Conservation (phyloP, 352 stramenopile species). For the Hyaloperonospora arabidopsidis region DNA sequence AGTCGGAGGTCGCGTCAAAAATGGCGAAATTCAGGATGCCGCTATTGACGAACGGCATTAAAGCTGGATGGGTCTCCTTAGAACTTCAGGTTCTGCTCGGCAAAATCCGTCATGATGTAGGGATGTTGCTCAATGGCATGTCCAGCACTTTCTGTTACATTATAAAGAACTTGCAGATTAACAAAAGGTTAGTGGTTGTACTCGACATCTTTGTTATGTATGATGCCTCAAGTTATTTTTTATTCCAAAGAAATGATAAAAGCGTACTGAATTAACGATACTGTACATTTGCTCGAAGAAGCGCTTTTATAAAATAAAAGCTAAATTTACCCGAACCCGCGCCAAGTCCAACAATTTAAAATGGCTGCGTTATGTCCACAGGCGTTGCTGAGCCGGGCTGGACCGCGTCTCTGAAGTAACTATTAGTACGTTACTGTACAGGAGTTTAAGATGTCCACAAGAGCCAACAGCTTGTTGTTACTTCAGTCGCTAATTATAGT, state of each 20-base stretch:
- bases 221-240: too few species aligned
- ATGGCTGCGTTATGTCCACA: slow-evolving; percentile 68
- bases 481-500: too few species aligned
- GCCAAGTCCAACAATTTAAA: slow-evolving; percentile 93
- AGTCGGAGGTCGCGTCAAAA: slow-evolving; percentile 89
- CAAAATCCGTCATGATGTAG: slow-evolving; percentile 95
- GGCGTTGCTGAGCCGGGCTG: slow-evolving; percentile 26
- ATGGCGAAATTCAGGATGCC: slow-evolving; percentile 90
- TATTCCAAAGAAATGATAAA: too few species aligned
- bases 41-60: slow-evolving; percentile 77
- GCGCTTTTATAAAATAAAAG: slow-evolving; percentile 90
- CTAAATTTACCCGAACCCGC: slow-evolving; percentile 91
- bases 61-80: slow-evolving; percentile 84
- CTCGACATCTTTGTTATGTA: too few species aligned
- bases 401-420: slow-evolving; percentile 59
- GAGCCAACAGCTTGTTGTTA: too few species aligned
- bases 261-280: background rate
- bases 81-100: slow-evolving; percentile 89
- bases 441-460: too few species aligned
- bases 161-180: too few species aligned
- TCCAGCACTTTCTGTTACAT: slow-evolving; percentile 48
- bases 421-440: slow-evolving; percentile 72
- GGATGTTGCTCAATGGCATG: slow-evolving; percentile 86
- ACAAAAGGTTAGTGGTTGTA: too few species aligned
- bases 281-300: slow-evolving; percentile 50